A percentile compares a stretch with the other conserved stretches of the same genome.
Evolutionary conservation across 2,329 filamentous ascomycete species (phyloP).

Genomic region (Exophiala oligosperma): DNA sequence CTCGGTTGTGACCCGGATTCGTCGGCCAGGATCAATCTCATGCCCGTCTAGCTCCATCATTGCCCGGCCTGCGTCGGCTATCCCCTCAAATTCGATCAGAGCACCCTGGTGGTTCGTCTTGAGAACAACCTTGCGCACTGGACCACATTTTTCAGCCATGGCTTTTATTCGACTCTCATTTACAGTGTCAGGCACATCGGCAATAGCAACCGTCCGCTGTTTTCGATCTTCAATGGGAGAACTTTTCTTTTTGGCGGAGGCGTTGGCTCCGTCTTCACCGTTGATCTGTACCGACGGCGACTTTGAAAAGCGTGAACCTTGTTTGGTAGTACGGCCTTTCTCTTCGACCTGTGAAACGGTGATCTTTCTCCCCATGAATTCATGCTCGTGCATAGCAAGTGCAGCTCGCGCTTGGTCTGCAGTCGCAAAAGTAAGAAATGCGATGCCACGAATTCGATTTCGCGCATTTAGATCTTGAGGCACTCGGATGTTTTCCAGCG

Average conservation of each 20-base stretch:
- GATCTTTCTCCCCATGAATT: slow-evolving; percentile 67
- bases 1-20: slow-evolving; percentile 52
- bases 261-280: slow-evolving; percentile 22
- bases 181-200: slow-evolving; percentile 88
- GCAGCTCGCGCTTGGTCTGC: slow-evolving; percentile 49
- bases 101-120: slow-evolving; percentile 82
- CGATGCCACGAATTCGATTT: slow-evolving; percentile 66
- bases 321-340: slow-evolving; percentile 39
- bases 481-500: slow-evolving; percentile 70
- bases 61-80: slow-evolving; percentile 66
- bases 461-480: slow-evolving; percentile 67
- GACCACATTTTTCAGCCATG: slow-evolving; percentile 69
- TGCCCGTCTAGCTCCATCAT: slow-evolving; percentile 47
- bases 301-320: slow-evolving; percentile 14
- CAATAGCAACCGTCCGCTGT: slow-evolving; percentile 74
- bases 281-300: slow-evolving; percentile 14
- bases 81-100: slow-evolving; percentile 76
- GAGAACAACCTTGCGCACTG: slow-evolving; percentile 73
- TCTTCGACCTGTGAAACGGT: slow-evolving; percentile 59
- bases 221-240: slow-evolving; percentile 45
- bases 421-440: slow-evolving; percentile 74
- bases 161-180: slow-evolving; percentile 80
- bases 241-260: slow-evolving; percentile 30
- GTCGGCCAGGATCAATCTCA: slow-evolving; percentile 45
- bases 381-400: slow-evolving; percentile 67